phyloP scores from a whole-genome alignment of 495 filamentous ascomycete species.

The Pyronema omphalodes region DNA sequence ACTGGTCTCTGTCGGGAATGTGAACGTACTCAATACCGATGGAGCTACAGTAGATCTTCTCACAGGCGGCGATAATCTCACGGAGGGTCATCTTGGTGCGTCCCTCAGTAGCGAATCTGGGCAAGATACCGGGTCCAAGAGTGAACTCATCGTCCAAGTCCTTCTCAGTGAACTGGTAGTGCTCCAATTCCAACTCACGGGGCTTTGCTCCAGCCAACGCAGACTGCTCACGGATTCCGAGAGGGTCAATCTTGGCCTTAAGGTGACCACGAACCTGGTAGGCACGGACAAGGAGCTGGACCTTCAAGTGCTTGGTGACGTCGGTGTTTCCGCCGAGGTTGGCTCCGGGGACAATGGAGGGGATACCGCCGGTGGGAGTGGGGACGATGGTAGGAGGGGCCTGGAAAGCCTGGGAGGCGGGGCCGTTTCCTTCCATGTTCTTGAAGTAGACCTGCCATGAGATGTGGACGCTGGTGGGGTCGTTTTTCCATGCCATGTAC shows the following conservation, averaged over 20 bases:
- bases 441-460: constrained; percentile 99
- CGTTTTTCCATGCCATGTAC: constrained; percentile 92
- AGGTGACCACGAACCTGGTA: constrained; percentile 97
- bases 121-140: constrained; percentile 87
- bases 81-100: constrained; percentile 91
- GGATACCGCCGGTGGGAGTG: constrained; percentile 56
- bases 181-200: constrained; percentile 77
- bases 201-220: constrained; percentile 71
- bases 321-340: constrained; percentile 60
- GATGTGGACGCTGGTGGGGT: constrained; percentile 83
- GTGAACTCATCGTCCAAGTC: constrained; percentile 85
- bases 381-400: constrained; percentile 85
- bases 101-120: constrained; percentile 69
- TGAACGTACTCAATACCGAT: constrained; percentile 98
- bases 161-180: constrained; percentile 87
- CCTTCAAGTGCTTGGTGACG: constrained; percentile 92
- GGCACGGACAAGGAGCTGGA: constrained; percentile 85
- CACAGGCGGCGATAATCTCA: constrained; percentile 84
- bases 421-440: constrained; percentile 99
- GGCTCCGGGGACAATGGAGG: constrained; percentile 49
- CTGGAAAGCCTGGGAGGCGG: constrained; percentile 87
- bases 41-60: constrained; percentile 87
- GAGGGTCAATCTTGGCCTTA: constrained; percentile 91
- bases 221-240: constrained; percentile 74
- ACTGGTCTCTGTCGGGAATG: constrained; percentile 91